Base-by-base conservation (phyloP, 441 rosid genomes). In the Gossypium gossypioides region DNA sequence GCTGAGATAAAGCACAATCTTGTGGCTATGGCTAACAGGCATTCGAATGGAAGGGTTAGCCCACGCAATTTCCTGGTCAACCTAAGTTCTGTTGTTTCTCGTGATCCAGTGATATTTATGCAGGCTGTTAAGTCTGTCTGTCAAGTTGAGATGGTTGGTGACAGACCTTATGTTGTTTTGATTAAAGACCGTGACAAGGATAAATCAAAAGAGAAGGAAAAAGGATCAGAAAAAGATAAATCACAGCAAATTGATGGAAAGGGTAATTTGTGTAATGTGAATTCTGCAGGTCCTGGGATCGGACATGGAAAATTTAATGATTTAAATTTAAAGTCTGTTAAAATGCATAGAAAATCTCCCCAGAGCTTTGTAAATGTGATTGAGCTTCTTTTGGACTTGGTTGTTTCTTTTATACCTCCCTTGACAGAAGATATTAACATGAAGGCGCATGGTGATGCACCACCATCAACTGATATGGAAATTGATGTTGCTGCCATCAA, bases 131-230 rank as follows among this genome's bases (percentile, higher is more conserved):
- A 79, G 71, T 77, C 95, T 72, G 87, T 89, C 71, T 92, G 99
- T 80, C 97, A 88, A 85, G 86, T 95, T 79, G 98, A 95, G 86
- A 95, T 91, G 95, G 93, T 83, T 32, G 98, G 97, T 78, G 99
- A 95, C 54, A 88, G 99, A 82, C 97, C 99, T 52, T 89, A 88
- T 70, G 70, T 95, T 71, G 89, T 89, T 75, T 82, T 95, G 84
- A 80, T 91, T 73, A 95, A 95, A 82, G 99, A 95, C 69, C 89
- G 96, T 46, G 99, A 92, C 75, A 95, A 87, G 76, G 95, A 85
- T 37, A 95, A 88, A 81, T 67, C 42, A 37, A 91, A 86, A 79
- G 93, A 89, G 57, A 92, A 80, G 81, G 98, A 89, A 19, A 93
- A 86, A 83, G 68, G 72, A 40, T 19, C 78, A 59, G 99, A 90